Percentiles rank a stretch among this genome's conserved stretches.
Conservation (phyloP, 177 flowering plant genomes). For the Vitis hybrid region DNA sequence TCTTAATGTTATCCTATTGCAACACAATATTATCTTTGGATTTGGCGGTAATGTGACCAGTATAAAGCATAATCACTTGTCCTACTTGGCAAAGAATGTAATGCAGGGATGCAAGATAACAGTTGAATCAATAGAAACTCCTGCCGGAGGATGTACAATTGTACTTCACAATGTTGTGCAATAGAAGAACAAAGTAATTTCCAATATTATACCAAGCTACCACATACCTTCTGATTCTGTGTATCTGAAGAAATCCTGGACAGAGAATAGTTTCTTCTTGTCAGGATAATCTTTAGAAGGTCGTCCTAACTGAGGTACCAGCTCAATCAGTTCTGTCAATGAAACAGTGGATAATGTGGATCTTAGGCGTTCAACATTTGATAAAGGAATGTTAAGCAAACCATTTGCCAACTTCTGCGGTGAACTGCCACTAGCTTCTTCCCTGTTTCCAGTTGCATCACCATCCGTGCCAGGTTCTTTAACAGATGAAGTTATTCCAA, state of each 20-base stretch:
- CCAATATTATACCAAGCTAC: neutral
- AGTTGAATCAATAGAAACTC: neutral
- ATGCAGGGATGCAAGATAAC: too few species aligned
- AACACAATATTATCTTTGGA: too few species aligned
- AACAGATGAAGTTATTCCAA: constrained; percentile 54
- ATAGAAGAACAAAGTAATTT: neutral
- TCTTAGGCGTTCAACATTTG: constrained; percentile 89
- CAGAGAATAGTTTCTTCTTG: constrained; percentile 87
- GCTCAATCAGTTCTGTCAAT: constrained; percentile 82
- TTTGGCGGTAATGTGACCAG: too few species aligned
- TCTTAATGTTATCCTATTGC: too few species aligned
- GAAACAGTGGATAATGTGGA: constrained; percentile 83
- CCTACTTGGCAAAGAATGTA: too few species aligned
- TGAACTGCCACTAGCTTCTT: constrained; percentile 47
- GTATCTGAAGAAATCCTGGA: constrained; percentile 92
- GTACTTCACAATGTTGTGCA: neutral
- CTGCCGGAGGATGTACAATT: neutral
- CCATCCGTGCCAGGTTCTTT: constrained; percentile 52
- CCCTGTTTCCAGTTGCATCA: constrained; percentile 31
- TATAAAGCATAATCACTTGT: too few species aligned
- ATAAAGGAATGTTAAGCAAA: constrained; percentile 77
- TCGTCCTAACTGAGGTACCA: constrained; percentile 74
- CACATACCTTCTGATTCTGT: constrained; percentile 90
- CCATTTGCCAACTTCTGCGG: constrained; percentile 66
- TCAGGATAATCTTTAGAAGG: constrained; percentile 83